A percentile compares a stretch with the other conserved stretches of the same genome.
phyloP scores from a whole-genome alignment of 2,329 filamentous ascomycete genomes.

The Achaetomium macrosporum region DNA sequence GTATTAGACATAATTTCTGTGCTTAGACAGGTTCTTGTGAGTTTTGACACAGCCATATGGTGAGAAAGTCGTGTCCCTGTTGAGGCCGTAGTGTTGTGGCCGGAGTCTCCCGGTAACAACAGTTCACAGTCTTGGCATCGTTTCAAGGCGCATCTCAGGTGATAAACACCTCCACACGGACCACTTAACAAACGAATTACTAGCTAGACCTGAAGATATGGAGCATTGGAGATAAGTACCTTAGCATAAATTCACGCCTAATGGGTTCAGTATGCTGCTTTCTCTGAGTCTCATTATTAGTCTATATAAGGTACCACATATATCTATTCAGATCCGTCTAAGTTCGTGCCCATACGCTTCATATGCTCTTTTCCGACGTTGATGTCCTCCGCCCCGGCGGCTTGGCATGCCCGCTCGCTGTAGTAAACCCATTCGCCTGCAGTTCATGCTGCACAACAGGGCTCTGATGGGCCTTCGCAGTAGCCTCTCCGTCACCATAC shows the following conservation, averaged over 20 bases:
- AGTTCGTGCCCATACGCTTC: constrained; percentile 8
- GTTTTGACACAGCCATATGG: neutral
- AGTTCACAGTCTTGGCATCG: constrained; percentile 22
- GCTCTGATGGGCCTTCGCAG: constrained; percentile 29
- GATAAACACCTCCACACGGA: constrained; percentile 2
- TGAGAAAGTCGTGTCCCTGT: neutral
- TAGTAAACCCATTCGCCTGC: constrained; percentile 13
- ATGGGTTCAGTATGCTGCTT: neutral
- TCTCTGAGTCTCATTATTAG: neutral
- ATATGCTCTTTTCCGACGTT: constrained; percentile 18
- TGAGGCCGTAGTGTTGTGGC: constrained; percentile 2
- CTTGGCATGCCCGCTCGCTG: constrained; percentile 11
- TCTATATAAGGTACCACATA: neutral
- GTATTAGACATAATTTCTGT: neutral
- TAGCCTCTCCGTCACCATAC: constrained; percentile 51
- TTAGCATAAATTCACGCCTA: too few relatives aligned
- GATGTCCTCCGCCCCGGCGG: constrained; percentile 18
- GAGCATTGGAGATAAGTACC: too few relatives aligned
- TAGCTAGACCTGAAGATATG: too few relatives aligned
- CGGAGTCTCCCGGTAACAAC: constrained; percentile 24
- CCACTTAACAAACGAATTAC: neutral
- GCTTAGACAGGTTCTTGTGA: too few relatives aligned
- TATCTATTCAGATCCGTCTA: constrained; percentile 2
- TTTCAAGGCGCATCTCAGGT: too few relatives aligned
- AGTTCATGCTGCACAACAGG: constrained; percentile 13